phyloP scores from a whole-genome alignment of 177 flowering plant genomes.

The Vitis hybrid region DNA sequence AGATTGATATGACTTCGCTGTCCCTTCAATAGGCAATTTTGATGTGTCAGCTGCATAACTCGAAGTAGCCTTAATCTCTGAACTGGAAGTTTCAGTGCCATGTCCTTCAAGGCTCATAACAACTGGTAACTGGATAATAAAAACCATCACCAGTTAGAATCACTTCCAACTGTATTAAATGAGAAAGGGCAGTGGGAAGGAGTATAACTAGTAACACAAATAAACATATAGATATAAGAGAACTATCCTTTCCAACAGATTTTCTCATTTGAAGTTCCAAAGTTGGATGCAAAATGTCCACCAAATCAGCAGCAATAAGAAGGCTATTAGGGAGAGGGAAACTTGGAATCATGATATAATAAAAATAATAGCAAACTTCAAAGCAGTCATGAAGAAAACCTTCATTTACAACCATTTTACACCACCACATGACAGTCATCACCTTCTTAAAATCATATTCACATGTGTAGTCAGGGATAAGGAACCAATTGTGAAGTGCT shows the following conservation, averaged over 20 bases:
- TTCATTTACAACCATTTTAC: no score
- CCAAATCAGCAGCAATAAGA: neutral
- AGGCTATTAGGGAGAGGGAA: neutral
- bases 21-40: conserved; percentile 26
- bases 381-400: neutral
- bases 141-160: conserved; percentile 9
- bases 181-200: neutral
- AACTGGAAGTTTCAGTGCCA: conserved; percentile 29
- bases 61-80: conserved; percentile 27
- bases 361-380: neutral
- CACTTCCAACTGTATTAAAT: neutral
- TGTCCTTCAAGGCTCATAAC: conserved; percentile 42
- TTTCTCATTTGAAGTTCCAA: neutral
- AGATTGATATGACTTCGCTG: conserved; percentile 22
- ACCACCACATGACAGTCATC: no score
- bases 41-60: conserved; percentile 34
- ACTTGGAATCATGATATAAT: neutral
- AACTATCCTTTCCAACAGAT: neutral
- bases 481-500: no score
- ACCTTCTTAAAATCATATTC: neutral
- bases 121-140: conserved; percentile 37
- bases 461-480: no score
- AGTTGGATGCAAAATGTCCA: neutral
- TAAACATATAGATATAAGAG: neutral
- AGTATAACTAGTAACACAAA: neutral